Evolutionary conservation across 208 protist species (phyloP).

Genomic region (Herpetomonas tarakana): DNA sequence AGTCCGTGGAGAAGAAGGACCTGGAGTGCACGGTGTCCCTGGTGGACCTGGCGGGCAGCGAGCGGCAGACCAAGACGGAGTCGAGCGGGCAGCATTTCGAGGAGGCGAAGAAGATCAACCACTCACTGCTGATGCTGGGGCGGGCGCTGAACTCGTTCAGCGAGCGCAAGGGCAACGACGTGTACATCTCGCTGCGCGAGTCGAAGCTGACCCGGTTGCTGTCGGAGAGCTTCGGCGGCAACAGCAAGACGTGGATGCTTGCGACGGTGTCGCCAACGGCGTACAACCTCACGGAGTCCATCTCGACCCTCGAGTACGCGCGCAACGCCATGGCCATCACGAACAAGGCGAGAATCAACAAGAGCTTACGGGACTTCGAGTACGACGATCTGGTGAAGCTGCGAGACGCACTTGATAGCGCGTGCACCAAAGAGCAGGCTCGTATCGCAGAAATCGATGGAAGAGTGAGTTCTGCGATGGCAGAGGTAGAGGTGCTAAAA

Average conservation of each 20-base stretch:
- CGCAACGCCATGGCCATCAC: constrained; percentile 77
- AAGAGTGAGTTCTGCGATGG: constrained; percentile 5
- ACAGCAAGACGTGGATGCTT: constrained; percentile 93
- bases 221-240: constrained; percentile 90
- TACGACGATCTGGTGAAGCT: constrained; percentile 30
- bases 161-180: constrained; percentile 55
- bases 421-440: constrained; percentile 16
- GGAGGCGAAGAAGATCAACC: constrained; percentile 91
- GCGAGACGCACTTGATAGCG: constrained; percentile 11
- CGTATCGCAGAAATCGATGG: constrained; percentile 19
- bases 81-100: constrained; percentile 74
- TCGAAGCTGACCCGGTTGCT: constrained; percentile 89
- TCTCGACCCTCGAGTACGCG: constrained; percentile 82
- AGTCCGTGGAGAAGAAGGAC: constrained; percentile 42
- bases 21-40: constrained; percentile 65
- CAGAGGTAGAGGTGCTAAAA: constrained; percentile 23
- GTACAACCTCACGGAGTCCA: constrained; percentile 78
- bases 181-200: constrained; percentile 78
- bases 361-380: constrained; percentile 24
- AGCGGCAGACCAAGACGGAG: constrained; percentile 83
- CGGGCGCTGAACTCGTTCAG: constrained; percentile 84
- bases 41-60: constrained; percentile 81
- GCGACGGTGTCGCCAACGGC: constrained; percentile 79
- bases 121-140: constrained; percentile 82
- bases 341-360: constrained; percentile 4